A percentile compares a stretch with the other conserved stretches of the same genome.
phyloP scores from a whole-genome alignment of 306 rosid genomes.

The Luffa acutangula region DNA sequence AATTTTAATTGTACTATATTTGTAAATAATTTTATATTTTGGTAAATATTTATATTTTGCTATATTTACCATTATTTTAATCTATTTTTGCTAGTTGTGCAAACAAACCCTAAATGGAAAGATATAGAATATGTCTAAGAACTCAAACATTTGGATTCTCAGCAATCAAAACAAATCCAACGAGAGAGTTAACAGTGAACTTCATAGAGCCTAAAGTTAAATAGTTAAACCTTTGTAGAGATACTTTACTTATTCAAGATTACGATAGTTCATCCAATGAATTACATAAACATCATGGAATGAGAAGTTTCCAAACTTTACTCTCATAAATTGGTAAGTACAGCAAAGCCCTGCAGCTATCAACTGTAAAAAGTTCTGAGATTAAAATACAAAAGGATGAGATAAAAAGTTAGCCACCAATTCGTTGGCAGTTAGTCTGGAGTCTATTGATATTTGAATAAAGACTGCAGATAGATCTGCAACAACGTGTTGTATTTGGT shows the following conservation, averaged over 20 bases:
- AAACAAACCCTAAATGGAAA: too few relatives aligned
- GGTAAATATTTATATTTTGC: too few relatives aligned
- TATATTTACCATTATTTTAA: too few relatives aligned
- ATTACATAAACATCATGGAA: not conserved
- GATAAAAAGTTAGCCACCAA: not conserved
- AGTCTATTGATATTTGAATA: not conserved
- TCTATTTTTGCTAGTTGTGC: too few relatives aligned
- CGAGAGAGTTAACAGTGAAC: not conserved
- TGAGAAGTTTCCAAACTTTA: not conserved
- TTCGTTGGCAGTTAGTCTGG: constrained; percentile 4
- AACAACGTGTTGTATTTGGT: constrained; percentile 13
- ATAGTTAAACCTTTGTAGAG: not conserved
- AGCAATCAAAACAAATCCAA: not conserved
- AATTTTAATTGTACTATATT: too few relatives aligned
- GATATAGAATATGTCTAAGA: too few relatives aligned
- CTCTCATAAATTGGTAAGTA: not conserved
- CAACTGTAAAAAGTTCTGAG: not conserved
- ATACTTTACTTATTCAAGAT: not conserved
- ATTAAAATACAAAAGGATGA: not conserved
- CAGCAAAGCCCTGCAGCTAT: constrained; percentile 4
- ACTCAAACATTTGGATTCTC: too few relatives aligned
- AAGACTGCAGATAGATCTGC: constrained; percentile 12
- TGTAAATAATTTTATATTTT: too few relatives aligned
- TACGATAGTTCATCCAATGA: not conserved
- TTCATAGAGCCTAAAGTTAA: not conserved